A percentile compares a stretch with the other conserved stretches of the same genome.
phyloP scores from a whole-genome alignment of 176 grass and related monocot genomes.

The Aegilops umbellulata region DNA sequence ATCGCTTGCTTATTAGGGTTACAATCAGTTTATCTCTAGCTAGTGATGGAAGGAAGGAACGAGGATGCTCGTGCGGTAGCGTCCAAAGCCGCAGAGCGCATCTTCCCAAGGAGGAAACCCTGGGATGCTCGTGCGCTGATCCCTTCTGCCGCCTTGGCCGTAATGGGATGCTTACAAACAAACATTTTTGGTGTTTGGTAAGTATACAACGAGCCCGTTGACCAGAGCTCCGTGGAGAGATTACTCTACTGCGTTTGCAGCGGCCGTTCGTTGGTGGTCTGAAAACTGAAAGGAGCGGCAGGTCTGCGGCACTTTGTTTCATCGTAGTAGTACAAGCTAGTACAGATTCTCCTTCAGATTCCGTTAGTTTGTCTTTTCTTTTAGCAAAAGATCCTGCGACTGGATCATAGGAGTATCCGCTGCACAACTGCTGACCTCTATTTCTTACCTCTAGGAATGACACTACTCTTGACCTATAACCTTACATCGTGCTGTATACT shows the following conservation, averaged over 20 bases:
- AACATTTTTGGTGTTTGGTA: neutral
- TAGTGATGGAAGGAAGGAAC: neutral
- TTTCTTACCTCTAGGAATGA: neutral
- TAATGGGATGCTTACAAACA: neutral
- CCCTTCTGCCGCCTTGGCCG: no score
- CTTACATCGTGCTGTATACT: neutral
- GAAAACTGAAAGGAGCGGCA: neutral
- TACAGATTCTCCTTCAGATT: neutral
- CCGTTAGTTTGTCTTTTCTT: neutral
- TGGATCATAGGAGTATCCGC: no score
- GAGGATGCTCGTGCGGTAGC: constrained; percentile 14
- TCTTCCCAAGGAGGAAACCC: constrained; percentile 19
- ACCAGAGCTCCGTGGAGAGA: neutral
- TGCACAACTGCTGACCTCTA: no score
- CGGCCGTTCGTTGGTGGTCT: neutral
- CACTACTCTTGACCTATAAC: neutral
- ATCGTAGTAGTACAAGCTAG: neutral
- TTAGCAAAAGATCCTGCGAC: neutral
- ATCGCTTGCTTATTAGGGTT: no score
- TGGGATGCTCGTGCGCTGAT: constrained; percentile 28
- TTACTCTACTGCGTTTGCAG: neutral
- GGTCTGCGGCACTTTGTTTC: no score
- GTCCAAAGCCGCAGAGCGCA: constrained; percentile 31
- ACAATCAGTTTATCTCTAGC: no score
- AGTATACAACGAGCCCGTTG: neutral